phyloP scores from a whole-genome alignment of 768 basidiomycete species.

The Sistotremastrum niveocremeum region DNA sequence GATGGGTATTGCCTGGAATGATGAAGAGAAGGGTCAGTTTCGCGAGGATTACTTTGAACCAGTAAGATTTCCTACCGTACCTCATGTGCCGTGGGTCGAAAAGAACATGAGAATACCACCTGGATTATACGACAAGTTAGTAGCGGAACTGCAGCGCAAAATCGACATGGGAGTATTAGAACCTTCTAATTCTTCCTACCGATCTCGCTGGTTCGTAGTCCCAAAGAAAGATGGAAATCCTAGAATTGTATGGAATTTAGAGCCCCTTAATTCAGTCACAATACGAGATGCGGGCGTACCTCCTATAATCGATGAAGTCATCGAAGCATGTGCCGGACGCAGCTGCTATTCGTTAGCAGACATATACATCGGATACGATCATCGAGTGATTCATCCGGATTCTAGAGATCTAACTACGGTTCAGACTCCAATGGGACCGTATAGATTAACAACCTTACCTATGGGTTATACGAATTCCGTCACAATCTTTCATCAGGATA shows the following conservation, averaged over 20 bases:
- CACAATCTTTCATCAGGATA: conserved; percentile 27
- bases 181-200: conserved; percentile 24
- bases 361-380: conserved; percentile 22
- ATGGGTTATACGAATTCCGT: conserved; percentile 31
- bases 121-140: conserved; percentile 16
- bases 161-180: conserved; percentile 27
- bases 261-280: conserved; percentile 20
- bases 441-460: conserved; percentile 19
- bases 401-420: conserved; percentile 29
- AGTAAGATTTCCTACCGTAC: conserved; percentile 21
- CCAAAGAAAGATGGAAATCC: conserved; percentile 14
- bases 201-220: conserved; percentile 27
- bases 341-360: conserved; percentile 19
- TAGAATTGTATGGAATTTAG: conserved; percentile 12
- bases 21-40: conserved; percentile 8
- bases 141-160: conserved; percentile 21
- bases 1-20: conserved; percentile 11
- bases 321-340: conserved; percentile 21
- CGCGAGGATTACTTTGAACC: conserved; percentile 11
- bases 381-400: conserved; percentile 13
- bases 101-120: conserved; percentile 16
- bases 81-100: conserved; percentile 9
- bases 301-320: conserved; percentile 19
- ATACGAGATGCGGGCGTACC: conserved; percentile 24
- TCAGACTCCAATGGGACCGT: conserved; percentile 21